A percentile compares a stretch with the other conserved stretches of the same genome.
Evolutionary conservation across 2,329 filamentous ascomycete species (phyloP).

Genomic region (Periconia sp.): DNA sequence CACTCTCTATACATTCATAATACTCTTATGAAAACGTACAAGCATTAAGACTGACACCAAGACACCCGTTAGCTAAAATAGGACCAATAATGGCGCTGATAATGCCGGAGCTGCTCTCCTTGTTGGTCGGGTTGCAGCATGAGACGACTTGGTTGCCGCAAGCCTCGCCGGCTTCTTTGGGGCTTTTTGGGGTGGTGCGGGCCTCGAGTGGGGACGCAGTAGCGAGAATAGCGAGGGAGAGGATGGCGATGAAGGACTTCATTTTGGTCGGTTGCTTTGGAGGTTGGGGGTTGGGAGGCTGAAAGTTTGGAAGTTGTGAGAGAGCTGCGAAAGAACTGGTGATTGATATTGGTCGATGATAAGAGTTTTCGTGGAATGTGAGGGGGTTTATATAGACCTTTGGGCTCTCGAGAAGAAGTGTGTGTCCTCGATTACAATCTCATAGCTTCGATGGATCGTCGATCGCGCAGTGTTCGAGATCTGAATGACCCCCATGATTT

Average conservation of each 20-base stretch:
- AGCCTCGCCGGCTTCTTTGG: constrained; percentile 5
- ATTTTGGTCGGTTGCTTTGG: constrained; percentile 20
- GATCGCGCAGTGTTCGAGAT: no score
- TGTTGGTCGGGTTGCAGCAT: constrained; percentile 18
- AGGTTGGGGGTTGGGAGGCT: constrained; percentile 1
- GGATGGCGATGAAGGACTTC: constrained; percentile 17
- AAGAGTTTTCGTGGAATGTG: no score
- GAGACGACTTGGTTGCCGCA: constrained; percentile 18
- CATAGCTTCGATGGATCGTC: no score
- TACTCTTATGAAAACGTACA: constrained; percentile 12
- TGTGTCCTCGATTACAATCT: no score
- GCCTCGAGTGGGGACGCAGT: constrained; percentile 7
- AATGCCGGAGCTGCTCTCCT: constrained; percentile 12
- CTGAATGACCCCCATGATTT: no score
- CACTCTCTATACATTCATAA: no score
- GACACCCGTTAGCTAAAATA: constrained; percentile 12
- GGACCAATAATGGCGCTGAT: constrained; percentile 10
- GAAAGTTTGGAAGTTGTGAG: constrained; percentile 2
- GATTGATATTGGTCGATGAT: constrained; percentile 17
- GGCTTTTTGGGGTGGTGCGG: constrained; percentile 12
- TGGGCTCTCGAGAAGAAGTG: no score
- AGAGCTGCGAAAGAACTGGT: constrained; percentile 1
- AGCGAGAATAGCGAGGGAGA: constrained; percentile 16
- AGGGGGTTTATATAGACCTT: no score
- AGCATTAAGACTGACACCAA: constrained; percentile 5